These are phyloP conservation scores for Elaphomyces granulatus DNA, from an alignment of 495 filamentous ascomycete species.

Conservation along the genomic window DNA sequence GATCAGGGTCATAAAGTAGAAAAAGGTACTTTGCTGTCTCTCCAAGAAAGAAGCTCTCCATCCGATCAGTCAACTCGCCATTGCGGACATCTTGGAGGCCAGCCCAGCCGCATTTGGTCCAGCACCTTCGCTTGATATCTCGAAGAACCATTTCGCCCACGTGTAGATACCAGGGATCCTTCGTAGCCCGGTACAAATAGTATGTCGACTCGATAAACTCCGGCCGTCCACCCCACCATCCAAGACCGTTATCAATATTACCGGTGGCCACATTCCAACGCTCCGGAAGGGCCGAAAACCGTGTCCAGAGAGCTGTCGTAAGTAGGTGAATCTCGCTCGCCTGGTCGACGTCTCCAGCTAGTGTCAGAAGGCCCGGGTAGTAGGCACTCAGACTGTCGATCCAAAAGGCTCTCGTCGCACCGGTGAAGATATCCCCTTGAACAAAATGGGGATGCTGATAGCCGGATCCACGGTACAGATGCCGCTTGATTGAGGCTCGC, in stretches of 20 bases:
- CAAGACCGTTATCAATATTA: constrained; percentile 69
- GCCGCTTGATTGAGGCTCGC: constrained; percentile 71
- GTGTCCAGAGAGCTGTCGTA: constrained; percentile 84
- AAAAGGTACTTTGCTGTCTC: constrained; percentile 95
- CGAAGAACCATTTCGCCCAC: constrained; percentile 89
- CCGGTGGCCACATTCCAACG: constrained; percentile 83
- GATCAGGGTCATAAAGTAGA: constrained; percentile 68
- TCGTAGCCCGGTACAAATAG: constrained; percentile 82
- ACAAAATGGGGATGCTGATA: constrained; percentile 85
- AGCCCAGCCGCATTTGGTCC: constrained; percentile 89
- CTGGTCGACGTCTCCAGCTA: constrained; percentile 80
- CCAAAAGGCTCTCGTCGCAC: constrained; percentile 72
- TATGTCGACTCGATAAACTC: constrained; percentile 96
- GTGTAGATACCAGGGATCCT: constrained; percentile 91
- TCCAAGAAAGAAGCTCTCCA: constrained; percentile 98
- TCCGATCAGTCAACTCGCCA: constrained; percentile 82
- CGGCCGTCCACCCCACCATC: constrained; percentile 89
- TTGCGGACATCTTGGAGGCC: constrained; percentile 85
- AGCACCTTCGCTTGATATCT: constrained; percentile 80
- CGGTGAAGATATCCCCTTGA: constrained; percentile 77
- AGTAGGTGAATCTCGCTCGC: constrained; percentile 78
- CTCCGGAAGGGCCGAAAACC: constrained; percentile 84
- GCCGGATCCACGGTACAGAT: constrained; percentile 48
- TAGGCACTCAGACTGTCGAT: constrained; percentile 91
- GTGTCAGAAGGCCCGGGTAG: constrained; percentile 79